These are phyloP conservation scores for Candida sojae DNA, from an alignment of 1,139 yeast species.

Conservation along the genomic window DNA sequence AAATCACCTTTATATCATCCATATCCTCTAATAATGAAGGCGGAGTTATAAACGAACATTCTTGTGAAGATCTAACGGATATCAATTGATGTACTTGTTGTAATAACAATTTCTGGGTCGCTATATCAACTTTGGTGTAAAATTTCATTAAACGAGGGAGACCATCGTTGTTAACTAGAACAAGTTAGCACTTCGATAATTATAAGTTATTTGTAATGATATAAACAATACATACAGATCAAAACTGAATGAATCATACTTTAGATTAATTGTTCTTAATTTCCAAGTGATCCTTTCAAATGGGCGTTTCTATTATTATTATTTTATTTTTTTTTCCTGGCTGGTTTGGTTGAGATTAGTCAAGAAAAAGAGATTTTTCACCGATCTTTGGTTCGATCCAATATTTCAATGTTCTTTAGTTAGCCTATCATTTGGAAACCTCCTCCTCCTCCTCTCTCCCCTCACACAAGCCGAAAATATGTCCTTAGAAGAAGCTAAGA, in stretches of 20 bases:
- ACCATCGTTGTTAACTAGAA: slow-evolving; percentile 82
- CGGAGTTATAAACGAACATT: slow-evolving; percentile 80
- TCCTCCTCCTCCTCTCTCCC: no score
- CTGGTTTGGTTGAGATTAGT: no score
- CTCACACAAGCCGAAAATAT: background rate
- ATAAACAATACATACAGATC: slow-evolving; percentile 60
- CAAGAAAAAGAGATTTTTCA: no score
- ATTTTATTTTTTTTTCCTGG: no score
- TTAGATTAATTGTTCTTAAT: no score
- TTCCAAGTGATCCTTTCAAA: no score
- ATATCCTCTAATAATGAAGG: slow-evolving; percentile 73
- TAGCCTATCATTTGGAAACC: no score
- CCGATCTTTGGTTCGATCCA: no score
- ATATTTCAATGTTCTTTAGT: no score
- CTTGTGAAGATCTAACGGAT: slow-evolving; percentile 65
- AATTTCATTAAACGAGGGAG: slow-evolving; percentile 88
- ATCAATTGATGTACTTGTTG: slow-evolving; percentile 76
- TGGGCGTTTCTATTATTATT: no score
- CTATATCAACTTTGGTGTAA: slow-evolving; percentile 85
- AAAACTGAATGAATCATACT: slow-evolving; percentile 86
- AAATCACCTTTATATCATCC: slow-evolving; percentile 84
- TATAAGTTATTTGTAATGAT: background rate
- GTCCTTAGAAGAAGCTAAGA: slow-evolving; percentile 19
- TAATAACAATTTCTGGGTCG: slow-evolving; percentile 70
- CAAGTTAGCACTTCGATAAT: no score